Percentiles rank a stretch among this genome's conserved stretches.
Evolutionary conservation across 2,329 filamentous ascomycete genomes (phyloP).

Genomic region (Aspergillus neotritici): DNA sequence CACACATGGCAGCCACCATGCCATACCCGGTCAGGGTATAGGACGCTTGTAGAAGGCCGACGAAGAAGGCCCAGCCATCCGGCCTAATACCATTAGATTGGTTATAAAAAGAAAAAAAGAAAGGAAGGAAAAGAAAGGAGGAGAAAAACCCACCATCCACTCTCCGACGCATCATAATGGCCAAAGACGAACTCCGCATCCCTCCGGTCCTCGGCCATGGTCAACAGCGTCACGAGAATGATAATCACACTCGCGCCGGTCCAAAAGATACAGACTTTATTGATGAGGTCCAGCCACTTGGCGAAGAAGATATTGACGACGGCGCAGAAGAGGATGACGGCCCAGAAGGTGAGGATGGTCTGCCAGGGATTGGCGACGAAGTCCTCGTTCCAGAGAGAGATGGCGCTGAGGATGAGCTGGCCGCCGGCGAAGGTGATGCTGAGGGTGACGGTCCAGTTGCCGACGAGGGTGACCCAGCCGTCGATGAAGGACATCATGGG

Average conservation of each 20-base stretch:
- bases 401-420: slow-evolving; percentile 61
- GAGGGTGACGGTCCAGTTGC: slow-evolving; percentile 64
- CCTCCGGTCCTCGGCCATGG: slow-evolving; percentile 54
- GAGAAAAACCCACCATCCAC: slow-evolving; percentile 51
- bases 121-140: neutral
- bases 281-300: slow-evolving; percentile 61
- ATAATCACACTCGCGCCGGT: slow-evolving; percentile 61
- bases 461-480: slow-evolving; percentile 66
- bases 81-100: too few relatives aligned
- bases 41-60: slow-evolving; percentile 61
- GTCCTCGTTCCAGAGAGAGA: slow-evolving; percentile 64
- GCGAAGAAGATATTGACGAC: slow-evolving; percentile 60
- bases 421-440: slow-evolving; percentile 69
- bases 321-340: slow-evolving; percentile 61
- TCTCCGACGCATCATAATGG: slow-evolving; percentile 61
- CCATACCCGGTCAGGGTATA: slow-evolving; percentile 54
- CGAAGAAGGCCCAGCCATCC: slow-evolving; percentile 65
- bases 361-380: slow-evolving; percentile 64
- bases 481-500: slow-evolving; percentile 64
- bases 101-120: too few relatives aligned
- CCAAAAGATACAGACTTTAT: slow-evolving; percentile 70
- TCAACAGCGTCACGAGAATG: slow-evolving; percentile 59
- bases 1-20: slow-evolving; percentile 67
- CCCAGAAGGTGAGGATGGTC: slow-evolving; percentile 67
- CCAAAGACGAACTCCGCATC: slow-evolving; percentile 61